Evolutionary conservation across 176 grass and related monocot genomes (phyloP), one percentile per base, ranked within the genome.

Genomic region (Phoenix dactylifera): DNA sequence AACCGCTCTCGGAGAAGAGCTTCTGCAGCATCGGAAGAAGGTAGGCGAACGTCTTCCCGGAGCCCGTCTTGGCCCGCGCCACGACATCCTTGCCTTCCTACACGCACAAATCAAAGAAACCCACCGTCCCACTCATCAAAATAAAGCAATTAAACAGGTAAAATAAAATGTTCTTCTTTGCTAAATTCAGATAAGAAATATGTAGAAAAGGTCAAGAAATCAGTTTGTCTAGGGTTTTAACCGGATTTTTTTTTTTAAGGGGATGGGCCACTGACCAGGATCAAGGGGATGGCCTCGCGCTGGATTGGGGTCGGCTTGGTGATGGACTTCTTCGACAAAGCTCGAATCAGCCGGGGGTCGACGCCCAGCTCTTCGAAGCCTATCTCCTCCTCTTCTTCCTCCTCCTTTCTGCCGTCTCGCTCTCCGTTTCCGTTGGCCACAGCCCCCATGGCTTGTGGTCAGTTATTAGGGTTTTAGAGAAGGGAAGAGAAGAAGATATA

Each of bases 41-140:
- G 69, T 90, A 96, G 7, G 86, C 74, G 49, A 90, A 87, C 16
- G 91, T 96, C 77, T 96, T 96, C 57, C 91, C 91, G 1, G 91
- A 96, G 50, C 91, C 91, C 51, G 91, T 90, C 60, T 96, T 96
- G 32, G 80, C 91, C 57, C 77, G 79, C 4, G 91, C 91, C 2
- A 96, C 77, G n/a, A 90, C 77, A 90, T 96, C 86, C 68, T 90
- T 96, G 16, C 91, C 91, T 72, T 90, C 86, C 91, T 96, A 65
- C 54, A 82, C 29, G 22, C 59, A 58, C 53, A 79, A 6, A 17
- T 57, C 12, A 49, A 2, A 25, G 1, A 22, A 51, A 7, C 14
- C 26, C 22, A 53, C 29, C 53, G 18, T n/a, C 18, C 53, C 16
- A 53, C 12, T 44, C 17, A 57, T 55, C 16, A 51, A 20, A 58